Evolutionary conservation across 345 rosid species (phyloP).

Genomic region (Eucalyptus curtisii): DNA sequence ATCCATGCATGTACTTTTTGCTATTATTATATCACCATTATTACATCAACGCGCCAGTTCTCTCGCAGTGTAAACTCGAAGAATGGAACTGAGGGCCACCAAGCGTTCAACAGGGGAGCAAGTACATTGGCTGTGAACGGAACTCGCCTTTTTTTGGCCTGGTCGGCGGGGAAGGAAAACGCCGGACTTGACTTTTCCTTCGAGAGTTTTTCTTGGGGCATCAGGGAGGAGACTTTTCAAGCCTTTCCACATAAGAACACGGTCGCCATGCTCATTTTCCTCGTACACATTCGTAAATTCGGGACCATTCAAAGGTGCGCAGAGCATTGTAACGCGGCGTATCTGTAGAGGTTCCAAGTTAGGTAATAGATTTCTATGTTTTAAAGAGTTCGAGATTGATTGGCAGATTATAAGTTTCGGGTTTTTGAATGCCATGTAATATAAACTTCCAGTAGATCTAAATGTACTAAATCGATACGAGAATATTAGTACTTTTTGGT

Average conservation of each 20-base stretch:
- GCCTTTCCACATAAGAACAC: not conserved
- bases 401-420: not conserved
- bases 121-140: not conserved
- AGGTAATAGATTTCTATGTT: not conserved
- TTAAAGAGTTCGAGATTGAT: not conserved
- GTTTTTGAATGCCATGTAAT: not conserved
- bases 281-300: not conserved
- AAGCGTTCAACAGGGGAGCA: not conserved
- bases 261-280: not conserved
- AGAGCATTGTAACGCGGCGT: not conserved
- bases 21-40: not conserved
- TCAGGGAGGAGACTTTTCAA: not conserved
- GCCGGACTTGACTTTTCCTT: not conserved
- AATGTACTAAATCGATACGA: too few species aligned
- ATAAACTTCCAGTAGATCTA: not conserved
- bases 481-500: not conserved
- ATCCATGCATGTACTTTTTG: not conserved
- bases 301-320: not conserved
- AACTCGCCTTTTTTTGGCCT: not conserved
- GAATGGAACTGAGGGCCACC: not conserved
- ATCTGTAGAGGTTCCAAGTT: not conserved
- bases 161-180: not conserved
- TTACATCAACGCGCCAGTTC: not conserved
- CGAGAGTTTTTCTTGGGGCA: not conserved
- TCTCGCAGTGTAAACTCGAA: not conserved